Percentiles rank a stretch among this genome's conserved stretches.
Conservation (phyloP, 495 filamentous ascomycete genomes). For the Penicillium chermesinum region DNA sequence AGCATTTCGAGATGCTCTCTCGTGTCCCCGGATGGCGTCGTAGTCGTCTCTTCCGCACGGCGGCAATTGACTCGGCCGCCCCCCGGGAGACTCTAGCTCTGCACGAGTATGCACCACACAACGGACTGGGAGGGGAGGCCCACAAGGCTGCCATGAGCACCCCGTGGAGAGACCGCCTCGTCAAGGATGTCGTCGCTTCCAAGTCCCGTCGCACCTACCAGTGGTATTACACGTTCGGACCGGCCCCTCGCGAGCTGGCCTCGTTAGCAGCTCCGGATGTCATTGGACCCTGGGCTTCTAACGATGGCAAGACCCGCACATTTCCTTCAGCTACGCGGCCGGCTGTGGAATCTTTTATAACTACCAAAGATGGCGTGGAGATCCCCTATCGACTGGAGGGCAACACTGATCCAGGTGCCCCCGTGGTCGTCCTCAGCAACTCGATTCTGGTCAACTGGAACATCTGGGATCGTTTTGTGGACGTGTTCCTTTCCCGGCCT, state of each 20-base stretch:
- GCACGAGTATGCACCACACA: conserved; percentile 63
- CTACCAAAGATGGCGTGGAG: conserved; percentile 58
- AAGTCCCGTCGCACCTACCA: conserved; percentile 56
- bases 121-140: conserved; percentile 59
- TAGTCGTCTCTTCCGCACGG: conserved; percentile 59
- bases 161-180: conserved; percentile 50
- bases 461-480: conserved; percentile 74
- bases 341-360: conserved; percentile 60
- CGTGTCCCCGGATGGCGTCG: conserved; percentile 73
- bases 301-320: conserved; percentile 50
- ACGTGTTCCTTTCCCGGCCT: conserved; percentile 50
- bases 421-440: conserved; percentile 67
- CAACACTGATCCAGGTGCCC: conserved; percentile 56
- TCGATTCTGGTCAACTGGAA: conserved; percentile 64
- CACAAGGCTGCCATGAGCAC: conserved; percentile 57
- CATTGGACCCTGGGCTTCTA: conserved; percentile 44
- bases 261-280: conserved; percentile 35
- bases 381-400: conserved; percentile 75
- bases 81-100: conserved; percentile 56
- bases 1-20: conserved; percentile 65
- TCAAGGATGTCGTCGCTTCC: conserved; percentile 49
- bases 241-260: conserved; percentile 61
- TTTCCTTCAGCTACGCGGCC: conserved; percentile 45
- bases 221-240: conserved; percentile 74
- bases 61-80: conserved; percentile 44